Conservation (phyloP, 2,329 filamentous ascomycete species). For the Zymoseptoria crescenta region DNA sequence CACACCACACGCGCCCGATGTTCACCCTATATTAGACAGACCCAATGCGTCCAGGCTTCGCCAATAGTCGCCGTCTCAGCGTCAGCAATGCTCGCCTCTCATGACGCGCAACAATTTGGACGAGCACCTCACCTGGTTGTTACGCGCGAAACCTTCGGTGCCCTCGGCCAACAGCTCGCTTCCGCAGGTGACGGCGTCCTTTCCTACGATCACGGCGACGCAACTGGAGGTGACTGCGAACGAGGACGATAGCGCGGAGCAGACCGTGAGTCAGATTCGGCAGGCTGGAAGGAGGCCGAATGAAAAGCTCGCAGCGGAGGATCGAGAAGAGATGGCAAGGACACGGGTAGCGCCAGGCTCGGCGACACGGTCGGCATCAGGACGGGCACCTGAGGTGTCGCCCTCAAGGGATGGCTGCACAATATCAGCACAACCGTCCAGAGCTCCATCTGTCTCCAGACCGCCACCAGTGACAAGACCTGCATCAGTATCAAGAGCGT, state of each 20-base stretch:
- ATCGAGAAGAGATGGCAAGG: conserved; percentile 35
- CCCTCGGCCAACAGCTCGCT: conserved; percentile 22
- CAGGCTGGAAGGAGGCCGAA: not conserved
- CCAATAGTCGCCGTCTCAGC: not conserved
- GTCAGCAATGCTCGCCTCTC: conserved; percentile 20
- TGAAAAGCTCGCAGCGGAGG: conserved; percentile 1
- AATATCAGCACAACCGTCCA: not conserved
- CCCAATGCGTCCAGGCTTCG: conserved; percentile 1
- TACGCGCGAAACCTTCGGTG: conserved; percentile 38
- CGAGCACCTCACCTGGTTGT: conserved; percentile 43
- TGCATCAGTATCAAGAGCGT: not conserved
- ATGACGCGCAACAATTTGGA: conserved; percentile 45
- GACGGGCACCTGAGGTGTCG: conserved; percentile 3
- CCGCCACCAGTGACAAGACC: not conserved
- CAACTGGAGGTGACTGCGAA: conserved; percentile 3
- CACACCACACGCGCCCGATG: not conserved
- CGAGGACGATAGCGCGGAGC: not conserved
- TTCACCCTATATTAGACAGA: not conserved
- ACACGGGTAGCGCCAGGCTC: conserved; percentile 38
- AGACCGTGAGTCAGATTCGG: not conserved
- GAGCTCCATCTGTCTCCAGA: not conserved
- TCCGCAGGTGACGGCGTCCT: conserved; percentile 16
- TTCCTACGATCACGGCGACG: conserved; percentile 4
- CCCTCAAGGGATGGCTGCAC: conserved; percentile 6
- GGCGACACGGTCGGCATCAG: conserved; percentile 29